Evolutionary conservation across 768 basidiomycete genomes (phyloP).

Genomic region (Auriscalpium orientale): DNA sequence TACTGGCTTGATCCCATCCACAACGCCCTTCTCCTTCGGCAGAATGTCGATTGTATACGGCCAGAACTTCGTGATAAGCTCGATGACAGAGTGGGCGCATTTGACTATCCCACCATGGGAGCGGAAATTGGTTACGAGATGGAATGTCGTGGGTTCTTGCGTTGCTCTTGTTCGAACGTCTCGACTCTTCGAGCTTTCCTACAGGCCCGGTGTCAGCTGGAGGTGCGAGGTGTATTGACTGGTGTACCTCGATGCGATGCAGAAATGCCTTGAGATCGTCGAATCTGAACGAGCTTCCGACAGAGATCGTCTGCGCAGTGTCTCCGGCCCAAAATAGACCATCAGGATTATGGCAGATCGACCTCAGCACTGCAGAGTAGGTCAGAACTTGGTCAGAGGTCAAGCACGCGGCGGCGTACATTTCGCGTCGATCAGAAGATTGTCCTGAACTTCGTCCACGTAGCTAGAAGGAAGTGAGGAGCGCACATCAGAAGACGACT

Average conservation of each 20-base stretch:
- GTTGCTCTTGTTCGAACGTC: conserved; percentile 23
- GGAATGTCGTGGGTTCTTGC: conserved; percentile 28
- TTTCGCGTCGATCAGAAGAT: conserved; percentile 55
- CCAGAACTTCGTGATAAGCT: conserved; percentile 54
- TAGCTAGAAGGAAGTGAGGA: conserved; percentile 35
- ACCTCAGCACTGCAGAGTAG: conserved; percentile 42
- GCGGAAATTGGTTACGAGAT: conserved; percentile 58
- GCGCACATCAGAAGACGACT: not conserved
- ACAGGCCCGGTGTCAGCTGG: not conserved
- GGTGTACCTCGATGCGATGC: conserved; percentile 47
- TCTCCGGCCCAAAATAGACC: conserved; percentile 79
- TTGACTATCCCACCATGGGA: conserved; percentile 71
- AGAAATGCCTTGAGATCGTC: conserved; percentile 62
- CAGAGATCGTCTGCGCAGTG: conserved; percentile 68
- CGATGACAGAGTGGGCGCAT: conserved; percentile 57
- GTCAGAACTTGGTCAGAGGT: not conserved
- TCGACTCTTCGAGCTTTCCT: conserved; percentile 5
- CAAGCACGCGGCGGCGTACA: conserved; percentile 29
- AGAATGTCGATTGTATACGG: conserved; percentile 56
- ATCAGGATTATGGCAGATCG: conserved; percentile 51
- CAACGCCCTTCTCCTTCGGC: conserved; percentile 45
- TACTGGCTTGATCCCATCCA: conserved; percentile 47
- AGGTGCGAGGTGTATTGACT: not conserved
- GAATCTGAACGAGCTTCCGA: conserved; percentile 64
- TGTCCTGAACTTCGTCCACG: conserved; percentile 64